Evolutionary conservation across 2,329 filamentous ascomycete species (phyloP), one percentile per base, ranked within the genome.

Genomic region (Fusarium sp.): DNA sequence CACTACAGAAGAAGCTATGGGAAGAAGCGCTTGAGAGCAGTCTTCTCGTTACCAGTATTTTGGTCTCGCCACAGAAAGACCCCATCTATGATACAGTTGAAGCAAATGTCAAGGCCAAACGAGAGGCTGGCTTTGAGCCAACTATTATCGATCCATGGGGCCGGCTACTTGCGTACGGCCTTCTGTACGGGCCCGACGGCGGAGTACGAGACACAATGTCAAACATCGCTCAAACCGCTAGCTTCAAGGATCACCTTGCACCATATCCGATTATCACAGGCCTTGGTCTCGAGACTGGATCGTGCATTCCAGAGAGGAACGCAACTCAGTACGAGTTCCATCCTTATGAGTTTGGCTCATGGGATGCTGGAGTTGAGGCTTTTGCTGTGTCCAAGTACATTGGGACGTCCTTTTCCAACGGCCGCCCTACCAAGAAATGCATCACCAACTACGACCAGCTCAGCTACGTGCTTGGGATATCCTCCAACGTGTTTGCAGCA

Each of bases 121-220:
- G 30, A 6, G 15, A 11, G 7, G 56, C 56, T 14, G 56, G 56
- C n/a, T 59, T 59, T 3, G 50, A 59, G 20, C 35, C 56, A 2
- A 59, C 56, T 13, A 59, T 59, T 3, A 59, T 59, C 17, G 56
- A 59, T 37, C 50, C 56, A 8, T 59, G 56, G 56, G 56, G 56
- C 3, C 41, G 56, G 7, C 32, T 59, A 3, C 56, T 59, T 2
- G 35, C 56, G 1, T 56, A 59, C 23, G 56, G 56, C 2, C 50
- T 59, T 17, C 11, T 59, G 2, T 19, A 23, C 0, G 56, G 56
- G 0, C 5, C 20, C 1, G 23, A 56, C 1, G 56, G 56, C 0
- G 56, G 56, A 56, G 56, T 59, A 0, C 50, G n/a, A 1, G 17
- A 17, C 3, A 59, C 50, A 0, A 48, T 59, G 56, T 59, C 56